Conservation (phyloP, 495 filamentous ascomycete genomes). For the Aspergillus hancockii region DNA sequence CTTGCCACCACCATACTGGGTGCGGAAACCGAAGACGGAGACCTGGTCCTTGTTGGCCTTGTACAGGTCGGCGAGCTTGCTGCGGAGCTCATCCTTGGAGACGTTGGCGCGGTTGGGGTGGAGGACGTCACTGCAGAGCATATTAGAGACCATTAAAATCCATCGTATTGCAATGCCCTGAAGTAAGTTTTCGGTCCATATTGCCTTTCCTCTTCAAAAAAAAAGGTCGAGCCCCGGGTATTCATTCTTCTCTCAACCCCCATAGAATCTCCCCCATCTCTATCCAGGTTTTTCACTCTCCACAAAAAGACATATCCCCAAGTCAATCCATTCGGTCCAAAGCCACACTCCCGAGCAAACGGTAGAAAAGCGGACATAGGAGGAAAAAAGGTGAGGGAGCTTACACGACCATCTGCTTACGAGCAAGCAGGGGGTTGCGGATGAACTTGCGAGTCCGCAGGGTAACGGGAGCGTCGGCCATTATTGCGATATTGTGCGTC, state of each 20-base stretch:
- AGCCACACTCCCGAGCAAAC: not conserved
- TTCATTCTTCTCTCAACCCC: not conserved
- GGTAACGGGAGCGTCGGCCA: slow-evolving; percentile 92
- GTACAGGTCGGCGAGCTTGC: slow-evolving; percentile 93
- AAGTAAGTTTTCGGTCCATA: slow-evolving; percentile 10
- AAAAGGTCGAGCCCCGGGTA: not conserved
- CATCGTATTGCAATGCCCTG: not conserved
- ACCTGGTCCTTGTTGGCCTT: slow-evolving; percentile 96
- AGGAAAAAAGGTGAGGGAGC: slow-evolving; percentile 33
- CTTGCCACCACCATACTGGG: slow-evolving; percentile 99
- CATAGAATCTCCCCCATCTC: not conserved
- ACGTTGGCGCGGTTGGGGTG: slow-evolving; percentile 98
- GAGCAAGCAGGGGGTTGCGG: slow-evolving; percentile 95
- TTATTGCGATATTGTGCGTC: slow-evolving; percentile 56
- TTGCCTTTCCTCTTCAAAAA: slow-evolving; percentile 4
- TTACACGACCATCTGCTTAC: slow-evolving; percentile 99
- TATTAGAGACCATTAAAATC: slow-evolving; percentile 29
- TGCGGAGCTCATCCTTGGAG: slow-evolving; percentile 96
- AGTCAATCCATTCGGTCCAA: not conserved
- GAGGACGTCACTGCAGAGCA: slow-evolving; percentile 82
- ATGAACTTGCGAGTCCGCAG: slow-evolving; percentile 99
- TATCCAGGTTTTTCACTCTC: not conserved
- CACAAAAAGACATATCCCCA: not conserved
- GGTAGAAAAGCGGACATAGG: not conserved
- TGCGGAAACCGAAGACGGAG: slow-evolving; percentile 96